Percentiles rank a stretch among this genome's conserved stretches.
Evolutionary conservation across 2,329 filamentous ascomycete species (phyloP).

Genomic region (Tricladium varicosporioides): DNA sequence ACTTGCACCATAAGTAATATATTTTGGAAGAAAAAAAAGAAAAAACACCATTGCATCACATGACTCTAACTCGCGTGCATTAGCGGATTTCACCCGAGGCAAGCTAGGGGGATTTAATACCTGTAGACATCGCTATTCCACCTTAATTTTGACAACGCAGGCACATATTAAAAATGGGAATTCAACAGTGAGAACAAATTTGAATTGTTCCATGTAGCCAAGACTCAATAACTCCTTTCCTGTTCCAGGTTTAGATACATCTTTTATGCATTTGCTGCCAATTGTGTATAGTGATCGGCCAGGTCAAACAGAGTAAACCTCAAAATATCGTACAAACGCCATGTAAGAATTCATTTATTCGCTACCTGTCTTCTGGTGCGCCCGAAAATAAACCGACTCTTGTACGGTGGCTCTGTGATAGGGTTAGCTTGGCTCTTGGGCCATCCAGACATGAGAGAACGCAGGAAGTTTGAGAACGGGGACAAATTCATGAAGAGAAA

Average conservation of each 20-base stretch:
- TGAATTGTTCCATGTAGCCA: constrained; percentile 23
- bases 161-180: not conserved
- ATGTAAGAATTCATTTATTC: constrained; percentile 22
- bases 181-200: not conserved
- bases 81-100: too few relatives aligned
- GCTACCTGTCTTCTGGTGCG: constrained; percentile 56
- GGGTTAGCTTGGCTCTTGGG: constrained; percentile 20
- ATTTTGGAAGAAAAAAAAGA: too few relatives aligned
- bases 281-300: constrained; percentile 27
- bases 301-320: constrained; percentile 21
- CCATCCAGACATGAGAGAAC: not conserved
- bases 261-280: constrained; percentile 24
- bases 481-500: not conserved
- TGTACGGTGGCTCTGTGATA: constrained; percentile 69
- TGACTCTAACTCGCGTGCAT: too few relatives aligned
- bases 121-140: not conserved
- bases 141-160: not conserved
- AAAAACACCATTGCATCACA: too few relatives aligned
- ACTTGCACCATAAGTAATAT: too few relatives aligned
- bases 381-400: constrained; percentile 73
- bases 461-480: not conserved
- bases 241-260: constrained; percentile 27
- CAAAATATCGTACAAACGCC: constrained; percentile 34
- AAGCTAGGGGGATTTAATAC: not conserved
- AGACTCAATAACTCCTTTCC: constrained; percentile 28